These are phyloP conservation scores for Rhodotorula mucilaginosa DNA, from an alignment of 1,284 basidiomycete genomes.

Conservation along the genomic window DNA sequence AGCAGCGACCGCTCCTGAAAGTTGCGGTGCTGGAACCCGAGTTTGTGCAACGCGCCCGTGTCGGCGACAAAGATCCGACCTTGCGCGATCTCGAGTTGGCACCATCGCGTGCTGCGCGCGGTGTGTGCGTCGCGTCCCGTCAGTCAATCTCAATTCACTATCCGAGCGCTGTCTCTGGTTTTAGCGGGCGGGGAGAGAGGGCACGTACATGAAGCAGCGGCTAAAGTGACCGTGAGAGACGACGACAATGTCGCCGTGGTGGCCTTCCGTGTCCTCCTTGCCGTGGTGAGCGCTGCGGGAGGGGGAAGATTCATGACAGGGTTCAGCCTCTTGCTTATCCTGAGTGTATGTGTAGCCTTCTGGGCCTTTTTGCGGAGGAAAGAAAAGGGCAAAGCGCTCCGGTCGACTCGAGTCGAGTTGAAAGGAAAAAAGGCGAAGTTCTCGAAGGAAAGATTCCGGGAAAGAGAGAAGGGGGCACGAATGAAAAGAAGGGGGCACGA, in stretches of 20 bases:
- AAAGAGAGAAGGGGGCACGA: no score
- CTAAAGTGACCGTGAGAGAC: slow-evolving; percentile 61
- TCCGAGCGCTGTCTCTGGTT: no score
- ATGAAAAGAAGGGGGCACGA: no score
- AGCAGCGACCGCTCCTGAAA: slow-evolving; percentile 73
- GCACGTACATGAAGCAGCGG: slow-evolving; percentile 63
- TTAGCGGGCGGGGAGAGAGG: no score
- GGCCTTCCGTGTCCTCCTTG: slow-evolving; percentile 17
- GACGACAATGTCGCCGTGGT: slow-evolving; percentile 42
- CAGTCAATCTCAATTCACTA: no score
- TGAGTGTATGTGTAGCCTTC: no score
- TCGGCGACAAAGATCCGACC: slow-evolving; percentile 73
- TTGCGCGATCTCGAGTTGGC: slow-evolving; percentile 62
- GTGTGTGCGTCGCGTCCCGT: no score
- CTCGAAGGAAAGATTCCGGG: no score
- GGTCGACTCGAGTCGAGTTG: no score
- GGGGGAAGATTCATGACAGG: not conserved
- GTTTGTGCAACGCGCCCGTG: slow-evolving; percentile 58
- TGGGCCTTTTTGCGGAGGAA: not conserved
- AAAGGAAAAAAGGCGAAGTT: no score
- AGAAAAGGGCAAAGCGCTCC: not conserved
- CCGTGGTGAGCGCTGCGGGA: slow-evolving; percentile 55
- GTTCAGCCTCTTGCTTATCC: no score
- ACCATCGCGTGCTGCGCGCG: slow-evolving; percentile 62
- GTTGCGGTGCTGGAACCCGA: slow-evolving; percentile 69